Evolutionary conservation across 805 yeast species (phyloP).

Genomic region (Metschnikowia sp.): DNA sequence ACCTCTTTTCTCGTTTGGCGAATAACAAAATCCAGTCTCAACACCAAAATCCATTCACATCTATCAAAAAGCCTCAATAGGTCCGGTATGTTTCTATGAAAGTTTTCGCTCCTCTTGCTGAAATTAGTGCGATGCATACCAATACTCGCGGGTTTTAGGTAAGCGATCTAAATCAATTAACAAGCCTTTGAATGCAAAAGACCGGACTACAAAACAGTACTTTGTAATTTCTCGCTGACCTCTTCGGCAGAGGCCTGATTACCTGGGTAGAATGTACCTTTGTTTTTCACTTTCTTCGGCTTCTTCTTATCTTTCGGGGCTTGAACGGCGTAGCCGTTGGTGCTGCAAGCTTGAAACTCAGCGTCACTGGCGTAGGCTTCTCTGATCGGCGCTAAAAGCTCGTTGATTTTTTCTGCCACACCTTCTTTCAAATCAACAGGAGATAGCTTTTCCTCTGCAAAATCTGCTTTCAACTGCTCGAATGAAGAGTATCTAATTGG

Average conservation of each 20-base stretch:
- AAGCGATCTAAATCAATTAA: not conserved
- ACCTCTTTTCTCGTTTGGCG: no score
- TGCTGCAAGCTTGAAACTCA: conserved; percentile 73
- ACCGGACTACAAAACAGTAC: conserved; percentile 25
- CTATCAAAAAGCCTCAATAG: no score
- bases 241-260: conserved; percentile 27
- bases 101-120: no score
- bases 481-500: conserved; percentile 69
- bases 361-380: conserved; percentile 56
- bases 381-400: conserved; percentile 78
- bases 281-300: conserved; percentile 76
- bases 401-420: conserved; percentile 80
- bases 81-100: no score
- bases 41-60: no score
- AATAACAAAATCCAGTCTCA: no score
- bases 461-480: conserved; percentile 69
- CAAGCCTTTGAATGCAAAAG: no score
- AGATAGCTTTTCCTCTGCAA: conserved; percentile 66
- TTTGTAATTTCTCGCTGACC: conserved; percentile 34
- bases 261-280: conserved; percentile 91
- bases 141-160: no score
- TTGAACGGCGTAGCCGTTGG: conserved; percentile 81
- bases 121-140: no score
- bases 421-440: conserved; percentile 96
- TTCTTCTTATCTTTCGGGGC: conserved; percentile 52